Percentiles rank a stretch among this genome's conserved stretches.
Evolutionary conservation across 208 protist species (phyloP).

Genomic region (Trypanosoma scelopori): DNA sequence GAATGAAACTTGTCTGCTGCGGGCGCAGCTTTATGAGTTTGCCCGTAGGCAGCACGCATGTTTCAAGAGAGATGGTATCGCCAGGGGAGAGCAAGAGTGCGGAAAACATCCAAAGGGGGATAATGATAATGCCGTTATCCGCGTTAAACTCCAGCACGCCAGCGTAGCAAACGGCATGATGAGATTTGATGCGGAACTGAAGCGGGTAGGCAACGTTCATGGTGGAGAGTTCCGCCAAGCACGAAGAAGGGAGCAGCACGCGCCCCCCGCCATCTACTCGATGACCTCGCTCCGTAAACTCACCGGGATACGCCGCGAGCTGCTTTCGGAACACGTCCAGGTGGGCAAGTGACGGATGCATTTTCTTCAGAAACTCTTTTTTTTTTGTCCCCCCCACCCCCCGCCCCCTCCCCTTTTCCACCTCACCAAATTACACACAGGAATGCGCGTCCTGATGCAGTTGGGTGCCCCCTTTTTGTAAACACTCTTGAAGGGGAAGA

Average conservation of each 20-base stretch:
- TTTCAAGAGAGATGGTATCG: slow-evolving; percentile 68
- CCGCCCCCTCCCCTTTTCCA: too few relatives aligned
- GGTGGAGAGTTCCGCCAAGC: slow-evolving; percentile 67
- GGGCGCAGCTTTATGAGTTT: slow-evolving; percentile 91
- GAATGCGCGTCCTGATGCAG: too few relatives aligned
- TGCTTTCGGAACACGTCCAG: slow-evolving; percentile 27
- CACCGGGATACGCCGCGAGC: slow-evolving; percentile 24
- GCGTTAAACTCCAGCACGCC: slow-evolving; percentile 94
- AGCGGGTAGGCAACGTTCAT: slow-evolving; percentile 90
- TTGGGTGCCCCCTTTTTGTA: too few relatives aligned
- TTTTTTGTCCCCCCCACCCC: too few relatives aligned
- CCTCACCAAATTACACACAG: too few relatives aligned
- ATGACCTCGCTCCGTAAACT: slow-evolving; percentile 28
- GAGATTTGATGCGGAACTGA: slow-evolving; percentile 81
- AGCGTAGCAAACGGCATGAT: slow-evolving; percentile 57
- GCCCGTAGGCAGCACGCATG: slow-evolving; percentile 75
- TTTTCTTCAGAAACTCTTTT: background rate
- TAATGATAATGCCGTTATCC: slow-evolving; percentile 81
- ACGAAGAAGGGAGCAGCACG: slow-evolving; percentile 81
- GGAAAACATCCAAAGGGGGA: slow-evolving; percentile 95
- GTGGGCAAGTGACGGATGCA: slow-evolving; percentile 6
- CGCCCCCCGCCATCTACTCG: slow-evolving; percentile 78
- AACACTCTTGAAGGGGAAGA: too few relatives aligned
- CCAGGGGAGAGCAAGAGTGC: slow-evolving; percentile 64
- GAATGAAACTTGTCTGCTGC: slow-evolving; percentile 89